These are phyloP conservation scores for Leptosphaerulina australis DNA, from an alignment of 2,329 filamentous ascomycete genomes.

Conservation along the genomic window DNA sequence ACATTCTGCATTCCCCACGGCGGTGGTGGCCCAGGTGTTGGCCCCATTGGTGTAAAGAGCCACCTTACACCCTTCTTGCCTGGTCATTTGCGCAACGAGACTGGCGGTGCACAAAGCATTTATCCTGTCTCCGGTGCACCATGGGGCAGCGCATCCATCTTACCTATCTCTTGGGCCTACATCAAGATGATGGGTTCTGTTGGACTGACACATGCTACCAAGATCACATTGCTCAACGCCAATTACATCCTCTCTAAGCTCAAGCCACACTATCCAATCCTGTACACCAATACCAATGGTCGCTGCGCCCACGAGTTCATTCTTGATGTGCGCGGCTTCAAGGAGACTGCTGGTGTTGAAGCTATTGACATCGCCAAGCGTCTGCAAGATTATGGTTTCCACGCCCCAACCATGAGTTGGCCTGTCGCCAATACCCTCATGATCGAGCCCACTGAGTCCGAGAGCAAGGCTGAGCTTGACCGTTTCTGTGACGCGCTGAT, in stretches of 20 bases:
- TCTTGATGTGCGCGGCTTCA: constrained; percentile 84
- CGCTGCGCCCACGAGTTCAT: constrained; percentile 98
- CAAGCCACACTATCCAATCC: constrained; percentile 81
- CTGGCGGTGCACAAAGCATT: constrained; percentile 63
- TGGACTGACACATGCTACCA: constrained; percentile 86
- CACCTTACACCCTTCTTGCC: constrained; percentile 81
- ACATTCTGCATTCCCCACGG: constrained; percentile 98
- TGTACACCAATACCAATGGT: constrained; percentile 89
- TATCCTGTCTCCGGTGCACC: constrained; percentile 80
- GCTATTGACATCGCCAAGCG: constrained; percentile 96
- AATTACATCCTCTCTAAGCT: constrained; percentile 95
- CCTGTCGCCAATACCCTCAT: constrained; percentile 94
- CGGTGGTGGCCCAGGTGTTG: constrained; percentile 90
- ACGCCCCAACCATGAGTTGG: constrained; percentile 97
- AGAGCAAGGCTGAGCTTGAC: constrained; percentile 90
- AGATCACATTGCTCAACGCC: constrained; percentile 91
- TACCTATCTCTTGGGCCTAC: constrained; percentile 94
- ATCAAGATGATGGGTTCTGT: constrained; percentile 89
- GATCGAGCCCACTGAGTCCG: constrained; percentile 96
- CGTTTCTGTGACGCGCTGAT: constrained; percentile 91
- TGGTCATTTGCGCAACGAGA: constrained; percentile 67
- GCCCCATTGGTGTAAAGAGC: constrained; percentile 87
- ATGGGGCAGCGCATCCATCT: constrained; percentile 87
- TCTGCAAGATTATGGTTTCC: constrained; percentile 96
- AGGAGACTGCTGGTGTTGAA: constrained; percentile 80